These are phyloP conservation scores for Termitomyces sp. DNA, from an alignment of 768 basidiomycete species.

Conservation along the genomic window DNA sequence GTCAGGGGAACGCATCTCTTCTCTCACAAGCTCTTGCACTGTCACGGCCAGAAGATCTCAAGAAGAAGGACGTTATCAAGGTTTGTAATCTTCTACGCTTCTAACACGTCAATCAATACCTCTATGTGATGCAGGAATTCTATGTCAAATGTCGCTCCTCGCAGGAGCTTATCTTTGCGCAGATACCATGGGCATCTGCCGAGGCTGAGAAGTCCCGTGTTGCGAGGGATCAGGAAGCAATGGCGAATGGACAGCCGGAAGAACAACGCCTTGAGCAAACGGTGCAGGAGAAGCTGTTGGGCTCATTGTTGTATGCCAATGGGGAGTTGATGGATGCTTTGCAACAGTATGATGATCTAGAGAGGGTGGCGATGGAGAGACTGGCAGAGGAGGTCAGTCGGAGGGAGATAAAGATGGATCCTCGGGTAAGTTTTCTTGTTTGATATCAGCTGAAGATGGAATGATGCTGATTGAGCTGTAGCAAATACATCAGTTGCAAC, in stretches of 20 bases:
- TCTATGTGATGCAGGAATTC: slow-evolving; percentile 59
- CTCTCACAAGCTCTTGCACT: slow-evolving; percentile 66
- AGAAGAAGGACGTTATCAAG: slow-evolving; percentile 56
- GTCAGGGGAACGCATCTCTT: slow-evolving; percentile 71
- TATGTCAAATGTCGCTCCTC: slow-evolving; percentile 71
- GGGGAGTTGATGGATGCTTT: slow-evolving; percentile 64
- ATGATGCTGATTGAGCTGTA: slow-evolving; percentile 4
- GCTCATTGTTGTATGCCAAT: slow-evolving; percentile 67
- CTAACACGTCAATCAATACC: background rate
- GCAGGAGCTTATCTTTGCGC: slow-evolving; percentile 79
- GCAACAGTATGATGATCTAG: slow-evolving; percentile 72
- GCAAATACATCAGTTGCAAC: slow-evolving; percentile 32
- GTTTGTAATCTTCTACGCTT: slow-evolving; percentile 20
- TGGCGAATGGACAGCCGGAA: slow-evolving; percentile 17
- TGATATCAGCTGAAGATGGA: background rate
- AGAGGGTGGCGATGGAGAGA: slow-evolving; percentile 58
- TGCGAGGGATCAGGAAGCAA: slow-evolving; percentile 19
- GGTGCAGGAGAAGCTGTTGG: slow-evolving; percentile 69
- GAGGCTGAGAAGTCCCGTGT: slow-evolving; percentile 68
- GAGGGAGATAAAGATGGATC: slow-evolving; percentile 61
- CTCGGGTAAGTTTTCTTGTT: slow-evolving; percentile 43
- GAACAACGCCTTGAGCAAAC: slow-evolving; percentile 43
- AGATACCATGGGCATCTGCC: slow-evolving; percentile 86
- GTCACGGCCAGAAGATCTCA: slow-evolving; percentile 64
- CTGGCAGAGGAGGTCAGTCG: slow-evolving; percentile 65